Conservation (phyloP, 2,329 filamentous ascomycete species). For the Fusarium sp. region DNA sequence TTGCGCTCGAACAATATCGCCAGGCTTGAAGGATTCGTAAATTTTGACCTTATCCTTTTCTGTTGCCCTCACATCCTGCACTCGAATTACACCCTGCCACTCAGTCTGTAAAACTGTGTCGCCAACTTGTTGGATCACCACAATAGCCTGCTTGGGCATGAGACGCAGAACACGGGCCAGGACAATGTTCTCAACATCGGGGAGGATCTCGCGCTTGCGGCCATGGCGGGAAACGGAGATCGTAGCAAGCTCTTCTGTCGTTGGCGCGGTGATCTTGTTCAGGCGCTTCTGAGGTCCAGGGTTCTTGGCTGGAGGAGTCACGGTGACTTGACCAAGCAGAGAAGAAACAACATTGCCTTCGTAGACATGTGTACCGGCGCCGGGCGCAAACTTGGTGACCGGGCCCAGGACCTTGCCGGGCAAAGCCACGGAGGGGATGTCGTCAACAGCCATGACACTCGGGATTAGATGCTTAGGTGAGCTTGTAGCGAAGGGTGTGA, state of each 20-base stretch:
- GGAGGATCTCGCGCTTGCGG: slow-evolving; percentile 77
- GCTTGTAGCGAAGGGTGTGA: slow-evolving; percentile 7
- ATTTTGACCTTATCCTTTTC: slow-evolving; percentile 97
- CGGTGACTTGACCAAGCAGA: slow-evolving; percentile 78
- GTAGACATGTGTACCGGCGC: slow-evolving; percentile 87
- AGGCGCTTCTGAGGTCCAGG: slow-evolving; percentile 69
- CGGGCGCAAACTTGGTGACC: slow-evolving; percentile 74
- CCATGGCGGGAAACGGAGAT: slow-evolving; percentile 68
- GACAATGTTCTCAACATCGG: slow-evolving; percentile 83
- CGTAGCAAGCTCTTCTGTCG: slow-evolving; percentile 61
- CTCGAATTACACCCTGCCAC: slow-evolving; percentile 86
- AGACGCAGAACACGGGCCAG: slow-evolving; percentile 89
- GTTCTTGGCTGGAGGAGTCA: slow-evolving; percentile 62
- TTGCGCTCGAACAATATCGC: slow-evolving; percentile 88
- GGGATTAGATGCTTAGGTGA: slow-evolving; percentile 30
- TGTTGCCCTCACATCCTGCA: slow-evolving; percentile 92
- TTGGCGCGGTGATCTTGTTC: slow-evolving; percentile 67
- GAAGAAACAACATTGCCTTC: slow-evolving; percentile 83
- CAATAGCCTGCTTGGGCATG: slow-evolving; percentile 84
- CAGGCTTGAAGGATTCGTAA: slow-evolving; percentile 90
- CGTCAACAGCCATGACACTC: slow-evolving; percentile 50
- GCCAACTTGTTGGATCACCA: slow-evolving; percentile 87
- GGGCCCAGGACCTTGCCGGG: slow-evolving; percentile 86
- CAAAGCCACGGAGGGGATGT: slow-evolving; percentile 71
- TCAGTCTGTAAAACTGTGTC: slow-evolving; percentile 79